Base-by-base conservation (phyloP, 257 asterid genomes). In the Solanum clarkiae region DNA sequence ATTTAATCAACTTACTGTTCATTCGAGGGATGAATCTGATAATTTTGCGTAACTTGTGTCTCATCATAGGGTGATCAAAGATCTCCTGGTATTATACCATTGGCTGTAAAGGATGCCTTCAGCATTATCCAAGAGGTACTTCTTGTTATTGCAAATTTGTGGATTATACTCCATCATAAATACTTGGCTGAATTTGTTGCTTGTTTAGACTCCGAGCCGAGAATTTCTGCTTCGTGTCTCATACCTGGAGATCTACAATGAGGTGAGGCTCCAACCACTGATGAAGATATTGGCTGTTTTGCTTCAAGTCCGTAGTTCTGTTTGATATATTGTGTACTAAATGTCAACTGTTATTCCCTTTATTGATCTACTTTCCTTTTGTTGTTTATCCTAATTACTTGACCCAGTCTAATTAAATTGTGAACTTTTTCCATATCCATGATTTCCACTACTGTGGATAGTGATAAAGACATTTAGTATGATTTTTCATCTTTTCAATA, bases 31-130 rank as follows among this genome's bases (percentile, higher is more conserved):
- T 6, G 5, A 65, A 51, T 42, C 32, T 69, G 65, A 60, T 51
- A 24, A 2, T 36, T 29, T 14, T 69, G 29, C 11, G 47, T 8
- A 79, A 66, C 44, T 54, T 59, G 18, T 59, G 20, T 77, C 63
- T 85, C 60, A n/a, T 84, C 70, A 87, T 87, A 97, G 99, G 99
- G 99, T 90, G 99, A 97, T 93, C 99, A 97, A 90, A 92, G 99
- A 90, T 97, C 99, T 88, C 99, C 99, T 87, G 99, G 99, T 84
- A 92, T 95, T 87, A 95, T 97, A 86, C 98, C 99, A 8, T 88
- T 97, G 94, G 98, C 99, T 77, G 99, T 97, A 87, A 97, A 97
- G 92, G 99, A 97, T 87, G 98, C 97, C 87, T 97, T 95, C 91
- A 89, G 99, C 87, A 94, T 97, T 84, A 97, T 97, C 86, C 99